Conservation (phyloP, 148 eudicot genomes). For the Polygonum maritimum region DNA sequence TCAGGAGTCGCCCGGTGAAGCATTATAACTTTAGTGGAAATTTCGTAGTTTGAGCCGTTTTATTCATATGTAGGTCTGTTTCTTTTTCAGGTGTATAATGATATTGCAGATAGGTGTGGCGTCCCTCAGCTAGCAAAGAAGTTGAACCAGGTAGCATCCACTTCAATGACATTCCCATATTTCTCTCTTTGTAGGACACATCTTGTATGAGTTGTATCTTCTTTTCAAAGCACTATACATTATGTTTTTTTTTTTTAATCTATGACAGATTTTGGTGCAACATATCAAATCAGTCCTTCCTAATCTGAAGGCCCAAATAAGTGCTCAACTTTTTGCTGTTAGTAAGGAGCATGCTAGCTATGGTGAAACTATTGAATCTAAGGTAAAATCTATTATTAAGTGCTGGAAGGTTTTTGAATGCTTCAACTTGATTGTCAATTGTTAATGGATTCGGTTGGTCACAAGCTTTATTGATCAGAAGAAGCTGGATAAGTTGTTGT, state of each 20-base stretch:
- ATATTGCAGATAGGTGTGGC: constrained; percentile 89
- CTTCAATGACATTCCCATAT: not conserved
- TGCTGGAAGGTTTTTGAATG: not conserved
- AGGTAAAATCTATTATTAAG: constrained; percentile 15
- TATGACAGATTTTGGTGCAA: constrained; percentile 38
- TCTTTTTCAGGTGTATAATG: constrained; percentile 64
- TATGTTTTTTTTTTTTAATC: not conserved
- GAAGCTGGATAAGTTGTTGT: not conserved
- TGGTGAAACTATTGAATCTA: constrained; percentile 36
- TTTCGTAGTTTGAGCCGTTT: not conserved
- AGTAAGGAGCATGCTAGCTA: constrained; percentile 34
- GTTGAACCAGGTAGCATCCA: constrained; percentile 64
- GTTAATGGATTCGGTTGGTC: not conserved
- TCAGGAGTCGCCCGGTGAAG: constrained; percentile 32
- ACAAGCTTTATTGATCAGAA: not conserved
- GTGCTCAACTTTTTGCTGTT: constrained; percentile 26
- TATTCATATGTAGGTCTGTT: not conserved
- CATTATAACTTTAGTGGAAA: not conserved
- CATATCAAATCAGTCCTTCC: constrained; percentile 41
- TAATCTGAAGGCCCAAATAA: constrained; percentile 33
- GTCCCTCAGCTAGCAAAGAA: constrained; percentile 90
- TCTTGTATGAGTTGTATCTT: not conserved
- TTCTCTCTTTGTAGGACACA: not conserved
- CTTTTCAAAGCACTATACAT: not conserved
- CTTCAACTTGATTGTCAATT: not conserved